These are phyloP conservation scores for Vanilla planifolia DNA, from an alignment of 106 monocot species.

Conservation along the genomic window DNA sequence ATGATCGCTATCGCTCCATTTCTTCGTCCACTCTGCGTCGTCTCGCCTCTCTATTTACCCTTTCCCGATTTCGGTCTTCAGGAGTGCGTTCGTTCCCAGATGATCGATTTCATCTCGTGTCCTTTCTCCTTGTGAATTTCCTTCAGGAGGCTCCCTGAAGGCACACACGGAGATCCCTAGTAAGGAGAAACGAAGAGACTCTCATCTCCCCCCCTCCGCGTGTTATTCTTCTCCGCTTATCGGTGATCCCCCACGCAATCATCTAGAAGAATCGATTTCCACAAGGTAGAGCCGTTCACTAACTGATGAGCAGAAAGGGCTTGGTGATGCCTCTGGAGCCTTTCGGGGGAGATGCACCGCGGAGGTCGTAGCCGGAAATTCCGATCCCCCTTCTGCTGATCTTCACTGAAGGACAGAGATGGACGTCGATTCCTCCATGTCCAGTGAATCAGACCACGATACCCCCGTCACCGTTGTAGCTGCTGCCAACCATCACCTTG, in stretches of 20 bases:
- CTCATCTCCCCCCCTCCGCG: not conserved
- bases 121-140: constrained; percentile 1
- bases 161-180: not conserved
- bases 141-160: not conserved
- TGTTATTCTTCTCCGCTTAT: not conserved
- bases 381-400: not conserved
- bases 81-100: not conserved
- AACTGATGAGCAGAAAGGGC: not conserved
- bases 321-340: not conserved
- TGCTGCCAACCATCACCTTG: constrained; percentile 10
- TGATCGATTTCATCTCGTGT: not conserved
- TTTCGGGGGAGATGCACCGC: constrained; percentile 1
- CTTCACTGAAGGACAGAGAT: constrained; percentile 4
- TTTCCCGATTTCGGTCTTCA: not conserved
- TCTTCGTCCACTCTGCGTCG: not conserved
- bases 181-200: not conserved
- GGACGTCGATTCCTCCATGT: constrained; percentile 46
- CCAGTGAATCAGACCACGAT: constrained; percentile 35
- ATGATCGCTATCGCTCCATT: not conserved
- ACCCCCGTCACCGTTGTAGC: not conserved
- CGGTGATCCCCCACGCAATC: not conserved
- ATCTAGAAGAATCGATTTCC: not conserved
- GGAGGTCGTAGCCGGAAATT: not conserved
- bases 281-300: not conserved
- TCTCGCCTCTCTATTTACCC: not conserved